phyloP scores from a whole-genome alignment of 2,329 filamentous ascomycete genomes.

The Beauveria brongniartii region DNA sequence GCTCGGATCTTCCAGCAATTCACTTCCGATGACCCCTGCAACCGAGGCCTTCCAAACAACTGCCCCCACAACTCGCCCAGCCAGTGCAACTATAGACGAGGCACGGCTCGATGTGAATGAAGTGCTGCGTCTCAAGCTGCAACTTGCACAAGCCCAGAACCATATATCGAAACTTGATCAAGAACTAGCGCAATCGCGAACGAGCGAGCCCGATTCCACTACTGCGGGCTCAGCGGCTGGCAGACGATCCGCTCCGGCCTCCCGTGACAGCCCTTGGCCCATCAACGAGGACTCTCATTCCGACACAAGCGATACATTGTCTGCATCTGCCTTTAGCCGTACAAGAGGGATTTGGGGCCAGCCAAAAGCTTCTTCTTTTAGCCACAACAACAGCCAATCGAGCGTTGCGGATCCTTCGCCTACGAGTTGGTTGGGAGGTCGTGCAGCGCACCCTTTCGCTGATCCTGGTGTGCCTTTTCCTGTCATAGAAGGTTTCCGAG shows the following conservation, averaged over 20 bases:
- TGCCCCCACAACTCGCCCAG: constrained; percentile 41
- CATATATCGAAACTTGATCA: constrained; percentile 65
- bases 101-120: constrained; percentile 42
- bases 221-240: constrained; percentile 14
- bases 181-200: constrained; percentile 58
- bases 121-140: constrained; percentile 58
- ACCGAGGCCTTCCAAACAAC: constrained; percentile 44
- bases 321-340: constrained; percentile 43
- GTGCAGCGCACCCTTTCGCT: constrained; percentile 30
- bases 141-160: constrained; percentile 62
- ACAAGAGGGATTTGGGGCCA: constrained; percentile 49
- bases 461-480: constrained; percentile 31
- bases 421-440: constrained; percentile 38
- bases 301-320: constrained; percentile 47
- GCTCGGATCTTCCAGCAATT: constrained; percentile 46
- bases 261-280: constrained; percentile 43
- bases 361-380: constrained; percentile 35
- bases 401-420: constrained; percentile 29
- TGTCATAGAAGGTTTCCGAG: constrained; percentile 35
- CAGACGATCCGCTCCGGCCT: constrained; percentile 15
- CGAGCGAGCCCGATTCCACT: constrained; percentile 44
- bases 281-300: constrained; percentile 46
- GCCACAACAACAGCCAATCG: constrained; percentile 25
- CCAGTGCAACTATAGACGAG: constrained; percentile 42
- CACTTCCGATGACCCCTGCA: constrained; percentile 55